Evolutionary conservation across 106 monocot species (phyloP), one percentile per base, ranked within the genome.

Genomic region (Gastrodia elata): DNA sequence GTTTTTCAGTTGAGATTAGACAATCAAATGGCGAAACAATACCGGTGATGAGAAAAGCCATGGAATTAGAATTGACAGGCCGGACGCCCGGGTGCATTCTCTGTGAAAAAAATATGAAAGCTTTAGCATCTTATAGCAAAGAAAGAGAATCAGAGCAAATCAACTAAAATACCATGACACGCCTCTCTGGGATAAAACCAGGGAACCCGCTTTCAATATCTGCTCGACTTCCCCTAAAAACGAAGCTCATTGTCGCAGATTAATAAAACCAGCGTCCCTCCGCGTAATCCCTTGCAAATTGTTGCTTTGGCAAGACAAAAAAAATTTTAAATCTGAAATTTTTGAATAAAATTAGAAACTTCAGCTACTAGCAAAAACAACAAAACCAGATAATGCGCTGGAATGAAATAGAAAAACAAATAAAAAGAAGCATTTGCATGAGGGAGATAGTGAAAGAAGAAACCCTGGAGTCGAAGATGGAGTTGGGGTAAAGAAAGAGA

Each of bases 21-120:
- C 9, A 52, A 35, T 64, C 8, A 68, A 40, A 73, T 16, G 26
- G 9, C 9, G 27, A 64, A 43, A 34, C 26, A 27, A 70, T 80
- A 87, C 87, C 87, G 1, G 83, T 83, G n/a, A 80, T 65, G 34
- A 83, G 87, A 76, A 87, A 87, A 72, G 80, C 87, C 87, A 83
- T 68, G 0, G 83, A 86, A 40, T 87, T 87, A 40, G 75, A 73
- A 70, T 87, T 87, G 16, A 78, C 78, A 0, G 83, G 72, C 57
- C 87, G 77, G 27, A 64, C 72, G 22, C 82, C 87, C 5, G 87
- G 55, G 76, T 81, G 80, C 70, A 87, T 75, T 44, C 87, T 75
- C 83, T 86, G 42, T 22, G 5, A 71, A 28, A 42, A 16, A 7
- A 28, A 71, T 11, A 9, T 9, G 14, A 68, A 44, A 71, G 7